Percentiles rank a stretch among this genome's conserved stretches.
Conservation (phyloP, 345 rosid genomes). For the Lumnitzera racemosa region DNA sequence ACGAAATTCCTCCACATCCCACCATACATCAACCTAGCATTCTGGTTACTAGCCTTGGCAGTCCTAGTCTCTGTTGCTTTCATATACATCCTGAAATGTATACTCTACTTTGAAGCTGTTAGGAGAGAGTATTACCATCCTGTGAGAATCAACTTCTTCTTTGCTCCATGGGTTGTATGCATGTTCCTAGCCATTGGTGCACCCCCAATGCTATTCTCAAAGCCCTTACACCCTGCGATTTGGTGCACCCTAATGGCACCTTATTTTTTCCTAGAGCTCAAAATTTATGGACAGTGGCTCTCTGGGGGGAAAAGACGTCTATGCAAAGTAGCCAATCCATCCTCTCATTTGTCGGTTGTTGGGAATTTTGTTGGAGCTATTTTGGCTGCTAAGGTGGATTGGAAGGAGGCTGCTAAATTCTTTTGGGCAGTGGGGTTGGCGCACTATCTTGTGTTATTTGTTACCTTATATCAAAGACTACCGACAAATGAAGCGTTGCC, state of each 20-base stretch:
- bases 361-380: slow-evolving; percentile 95
- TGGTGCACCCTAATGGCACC: slow-evolving; percentile 86
- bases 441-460: slow-evolving; percentile 83
- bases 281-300: slow-evolving; percentile 94
- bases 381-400: slow-evolving; percentile 77
- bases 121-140: slow-evolving; percentile 89
- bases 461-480: slow-evolving; percentile 78
- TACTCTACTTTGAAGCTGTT: slow-evolving; percentile 90
- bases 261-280: slow-evolving; percentile 78
- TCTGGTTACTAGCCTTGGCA: slow-evolving; percentile 62
- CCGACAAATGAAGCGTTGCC: slow-evolving; percentile 93
- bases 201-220: slow-evolving; percentile 40
- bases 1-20: slow-evolving; percentile 61
- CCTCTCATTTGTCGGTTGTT: slow-evolving; percentile 87
- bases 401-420: slow-evolving; percentile 82
- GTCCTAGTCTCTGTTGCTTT: slow-evolving; percentile 47
- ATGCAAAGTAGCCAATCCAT: slow-evolving; percentile 93
- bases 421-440: slow-evolving; percentile 93
- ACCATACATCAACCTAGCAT: slow-evolving; percentile 52
- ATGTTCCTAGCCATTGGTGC: slow-evolving; percentile 80
- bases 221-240: slow-evolving; percentile 51
- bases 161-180: slow-evolving; percentile 96
- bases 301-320: slow-evolving; percentile 88
- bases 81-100: slow-evolving; percentile 77
- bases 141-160: slow-evolving; percentile 82